Evolutionary conservation across 2,329 filamentous ascomycete genomes (phyloP).

Genomic region (Aspergillus versicolor): DNA sequence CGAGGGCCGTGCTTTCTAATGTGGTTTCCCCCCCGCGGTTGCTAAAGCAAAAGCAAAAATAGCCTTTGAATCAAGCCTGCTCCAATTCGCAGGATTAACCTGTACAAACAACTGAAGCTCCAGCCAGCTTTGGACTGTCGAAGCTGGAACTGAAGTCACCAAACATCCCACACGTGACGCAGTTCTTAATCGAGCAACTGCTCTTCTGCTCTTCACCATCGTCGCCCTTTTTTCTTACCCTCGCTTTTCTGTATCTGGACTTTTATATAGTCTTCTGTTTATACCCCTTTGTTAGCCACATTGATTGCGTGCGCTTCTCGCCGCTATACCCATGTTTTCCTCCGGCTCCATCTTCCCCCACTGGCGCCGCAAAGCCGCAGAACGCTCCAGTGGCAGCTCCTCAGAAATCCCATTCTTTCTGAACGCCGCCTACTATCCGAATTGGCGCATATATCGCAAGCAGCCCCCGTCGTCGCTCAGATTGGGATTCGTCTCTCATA

Average conservation of each 20-base stretch:
- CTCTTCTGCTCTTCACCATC: conserved; percentile 9
- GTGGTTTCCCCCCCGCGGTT: neutral
- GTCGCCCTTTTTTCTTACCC: conserved; percentile 1
- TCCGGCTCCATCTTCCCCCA: conserved; percentile 24
- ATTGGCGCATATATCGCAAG: conserved; percentile 69
- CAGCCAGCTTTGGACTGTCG: too few relatives aligned
- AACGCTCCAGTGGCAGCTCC: conserved; percentile 25
- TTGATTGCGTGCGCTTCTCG: neutral
- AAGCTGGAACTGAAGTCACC: too few relatives aligned
- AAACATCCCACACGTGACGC: conserved; percentile 21
- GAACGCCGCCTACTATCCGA: conserved; percentile 85
- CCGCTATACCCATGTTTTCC: conserved; percentile 20
- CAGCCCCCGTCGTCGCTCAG: conserved; percentile 73
- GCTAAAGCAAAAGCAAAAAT: neutral
- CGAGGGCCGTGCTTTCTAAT: neutral
- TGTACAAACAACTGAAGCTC: too few relatives aligned
- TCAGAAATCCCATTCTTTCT: conserved; percentile 44
- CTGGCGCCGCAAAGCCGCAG: conserved; percentile 26
- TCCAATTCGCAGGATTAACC: neutral
- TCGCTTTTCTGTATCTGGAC: neutral
- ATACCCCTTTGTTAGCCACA: neutral
- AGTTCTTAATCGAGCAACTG: conserved; percentile 15
- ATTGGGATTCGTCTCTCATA: conserved; percentile 73
- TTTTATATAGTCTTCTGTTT: neutral
- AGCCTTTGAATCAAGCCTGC: neutral